Evolutionary conservation across 2,329 filamentous ascomycete genomes (phyloP).

Genomic region (Coniochaeta pulveracea): DNA sequence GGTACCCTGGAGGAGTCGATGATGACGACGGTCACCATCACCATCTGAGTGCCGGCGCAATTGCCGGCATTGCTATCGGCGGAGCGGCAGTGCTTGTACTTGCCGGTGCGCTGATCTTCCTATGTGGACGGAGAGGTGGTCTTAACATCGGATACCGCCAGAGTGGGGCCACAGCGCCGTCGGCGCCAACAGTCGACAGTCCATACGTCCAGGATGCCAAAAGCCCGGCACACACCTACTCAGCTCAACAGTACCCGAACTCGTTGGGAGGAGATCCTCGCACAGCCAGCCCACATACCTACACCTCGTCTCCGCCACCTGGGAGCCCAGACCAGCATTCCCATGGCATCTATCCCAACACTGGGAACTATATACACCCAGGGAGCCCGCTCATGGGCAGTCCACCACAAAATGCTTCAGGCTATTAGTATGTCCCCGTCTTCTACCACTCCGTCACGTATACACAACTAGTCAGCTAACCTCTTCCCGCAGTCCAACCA

Average conservation of each 20-base stretch:
- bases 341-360: conserved; percentile 1
- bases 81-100: conserved; percentile 29
- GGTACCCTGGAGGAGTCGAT: neutral
- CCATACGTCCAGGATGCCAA: conserved; percentile 8
- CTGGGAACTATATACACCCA: conserved; percentile 1
- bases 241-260: conserved; percentile 14
- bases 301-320: neutral
- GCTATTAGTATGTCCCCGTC: conserved; percentile 4
- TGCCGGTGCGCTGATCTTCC: conserved; percentile 32
- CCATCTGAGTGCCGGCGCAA: conserved; percentile 30
- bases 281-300: conserved; percentile 7
- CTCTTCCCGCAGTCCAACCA: too few relatives aligned
- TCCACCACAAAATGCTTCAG: conserved; percentile 1
- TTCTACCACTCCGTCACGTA: neutral
- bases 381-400: conserved; percentile 7
- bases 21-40: conserved; percentile 6
- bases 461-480: conserved; percentile 5
- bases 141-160: conserved; percentile 23
- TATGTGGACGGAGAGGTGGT: conserved; percentile 31
- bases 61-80: conserved; percentile 49
- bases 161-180: conserved; percentile 9
- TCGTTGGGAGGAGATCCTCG: conserved; percentile 12
- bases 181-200: conserved; percentile 16
- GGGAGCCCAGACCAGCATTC: neutral
- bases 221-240: conserved; percentile 20